Evolutionary conservation across 177 flowering plant species (phyloP).

Genomic region (Vitis hybrid): DNA sequence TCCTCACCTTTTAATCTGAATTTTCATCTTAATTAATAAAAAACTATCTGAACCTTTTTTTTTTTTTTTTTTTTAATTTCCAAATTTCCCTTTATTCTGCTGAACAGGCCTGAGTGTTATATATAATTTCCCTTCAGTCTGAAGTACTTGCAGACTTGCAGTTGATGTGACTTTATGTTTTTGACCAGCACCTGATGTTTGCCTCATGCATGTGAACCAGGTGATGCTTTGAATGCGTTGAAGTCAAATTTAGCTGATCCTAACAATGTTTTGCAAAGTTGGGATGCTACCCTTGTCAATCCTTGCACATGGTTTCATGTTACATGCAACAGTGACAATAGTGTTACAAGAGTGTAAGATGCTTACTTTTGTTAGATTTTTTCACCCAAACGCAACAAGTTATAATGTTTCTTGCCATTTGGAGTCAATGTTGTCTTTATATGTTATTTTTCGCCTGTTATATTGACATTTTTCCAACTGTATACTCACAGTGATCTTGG

Average conservation of each 20-base stretch:
- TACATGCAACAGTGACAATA: conserved; percentile 40
- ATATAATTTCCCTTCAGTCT: background rate
- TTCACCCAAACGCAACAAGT: no score
- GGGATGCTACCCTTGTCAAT: conserved; percentile 56
- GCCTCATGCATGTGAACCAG: conserved; percentile 14
- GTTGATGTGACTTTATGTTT: background rate
- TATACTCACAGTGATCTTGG: conserved; percentile 20
- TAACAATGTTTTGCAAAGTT: conserved; percentile 43
- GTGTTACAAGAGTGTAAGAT: conserved; percentile 50
- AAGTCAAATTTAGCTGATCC: conserved; percentile 42
- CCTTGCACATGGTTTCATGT: conserved; percentile 61
- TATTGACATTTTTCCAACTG: background rate
- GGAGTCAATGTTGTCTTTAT: background rate
- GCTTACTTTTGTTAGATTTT: background rate
- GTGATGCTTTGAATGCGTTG: conserved; percentile 46
- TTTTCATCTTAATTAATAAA: no score
- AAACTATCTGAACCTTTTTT: background rate
- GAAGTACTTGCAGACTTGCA: background rate
- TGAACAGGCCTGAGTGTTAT: background rate
- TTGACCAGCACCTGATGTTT: background rate
- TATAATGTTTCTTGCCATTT: background rate
- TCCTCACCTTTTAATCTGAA: no score
- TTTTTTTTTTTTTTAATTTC: background rate
- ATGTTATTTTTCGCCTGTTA: background rate
- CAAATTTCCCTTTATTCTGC: background rate